Base-by-base conservation (phyloP, 306 rosid genomes). In the Nissolia schottii region DNA sequence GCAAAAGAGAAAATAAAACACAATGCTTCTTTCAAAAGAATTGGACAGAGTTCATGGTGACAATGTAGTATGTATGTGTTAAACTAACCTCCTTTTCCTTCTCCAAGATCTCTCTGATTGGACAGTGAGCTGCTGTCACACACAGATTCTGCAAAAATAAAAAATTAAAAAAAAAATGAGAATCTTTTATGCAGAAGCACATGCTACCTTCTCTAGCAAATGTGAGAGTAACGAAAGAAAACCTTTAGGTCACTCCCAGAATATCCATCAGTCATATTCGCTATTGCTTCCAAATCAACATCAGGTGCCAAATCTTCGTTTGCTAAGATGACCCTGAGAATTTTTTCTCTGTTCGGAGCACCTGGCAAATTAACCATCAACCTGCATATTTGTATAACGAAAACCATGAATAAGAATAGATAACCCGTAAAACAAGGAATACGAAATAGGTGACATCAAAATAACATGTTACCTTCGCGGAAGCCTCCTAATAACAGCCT, bases 181-280 rank as follows among this genome's bases (percentile, higher is more conserved):
- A 29, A 50, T 68, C 59, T 50, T 51, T 51, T 38, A 55, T 1
- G 18, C 28, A 10, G 31, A 38, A 25, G 35, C 18, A 60, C n/a
- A 60, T 12, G 23, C 51, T 10, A 32, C 32, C 31, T 71, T 83
- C 51, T 67, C 27, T 19, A 75, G 66, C 64, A 50, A 29, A 53
- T 56, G 45, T 40, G 32, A 46, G 51, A 15, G 46, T 19, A 24
- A 64, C 67, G 34, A 72, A 73, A 62, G 27, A 57, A 28, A 67
- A 93, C 98, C 98, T 93, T 93, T 64, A 93, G 77, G 80, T 93
- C 98, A 77, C 97, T 93, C 71, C 98, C 98, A 37, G 98, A 91
- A 80, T 93, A 93, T 69, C 97, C 98, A 43, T 93, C 98, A 0
- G 97, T 87, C 94, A 91, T 79, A 77, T 83, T 93, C 24, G 98